Evolutionary conservation across 139 green algal genomes (phyloP).

Genomic region (Eudorina sp.): DNA sequence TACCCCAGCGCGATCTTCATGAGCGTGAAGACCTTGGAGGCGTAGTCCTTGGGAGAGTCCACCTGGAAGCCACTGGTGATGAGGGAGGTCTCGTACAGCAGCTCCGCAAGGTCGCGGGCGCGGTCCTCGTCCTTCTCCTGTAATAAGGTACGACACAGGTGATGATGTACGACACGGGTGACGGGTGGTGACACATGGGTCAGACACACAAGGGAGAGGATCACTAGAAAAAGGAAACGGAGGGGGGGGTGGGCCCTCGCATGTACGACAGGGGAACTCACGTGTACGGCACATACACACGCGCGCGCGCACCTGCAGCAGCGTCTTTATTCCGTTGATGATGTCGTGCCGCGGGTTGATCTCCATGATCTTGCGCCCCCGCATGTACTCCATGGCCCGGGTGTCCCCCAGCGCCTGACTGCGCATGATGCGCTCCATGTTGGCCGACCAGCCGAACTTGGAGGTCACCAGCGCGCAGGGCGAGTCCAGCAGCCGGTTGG

Average conservation of each 20-base stretch:
- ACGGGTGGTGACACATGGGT: too few relatives aligned
- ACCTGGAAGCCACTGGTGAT: conserved; percentile 85
- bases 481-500: conserved; percentile 86
- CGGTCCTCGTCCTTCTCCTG: conserved; percentile 66
- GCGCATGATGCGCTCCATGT: conserved; percentile 98
- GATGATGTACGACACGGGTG: too few relatives aligned
- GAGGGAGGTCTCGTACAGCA: conserved; percentile 95
- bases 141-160: conserved; percentile 40
- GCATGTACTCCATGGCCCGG: conserved; percentile 97
- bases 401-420: conserved; percentile 90
- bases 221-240: too few relatives aligned
- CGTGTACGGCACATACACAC: too few relatives aligned
- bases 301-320: conserved; percentile 36
- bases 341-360: conserved; percentile 95
- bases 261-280: too few relatives aligned
- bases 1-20: conserved; percentile 66
- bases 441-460: conserved; percentile 98
- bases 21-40: conserved; percentile 70
- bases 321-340: conserved; percentile 81
- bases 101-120: conserved; percentile 70
- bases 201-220: too few relatives aligned
- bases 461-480: conserved; percentile 95
- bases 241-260: too few relatives aligned
- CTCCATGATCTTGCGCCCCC: conserved; percentile 94
- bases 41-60: conserved; percentile 85